Conservation (phyloP, 2,329 filamentous ascomycete species). For the Aspergillus viridinutans region DNA sequence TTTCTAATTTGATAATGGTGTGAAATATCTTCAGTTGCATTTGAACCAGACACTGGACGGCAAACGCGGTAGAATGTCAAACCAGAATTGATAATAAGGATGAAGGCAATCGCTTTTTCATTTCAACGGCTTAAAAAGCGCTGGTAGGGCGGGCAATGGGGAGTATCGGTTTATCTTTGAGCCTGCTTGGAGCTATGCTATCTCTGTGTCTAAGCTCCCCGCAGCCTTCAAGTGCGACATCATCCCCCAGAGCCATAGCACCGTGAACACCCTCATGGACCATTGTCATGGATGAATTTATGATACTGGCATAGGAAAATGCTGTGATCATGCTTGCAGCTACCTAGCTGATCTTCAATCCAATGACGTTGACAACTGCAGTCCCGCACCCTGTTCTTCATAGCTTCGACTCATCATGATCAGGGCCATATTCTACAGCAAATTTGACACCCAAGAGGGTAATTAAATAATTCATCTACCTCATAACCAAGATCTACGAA, state of each 20-base stretch:
- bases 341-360: not conserved
- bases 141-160: not conserved
- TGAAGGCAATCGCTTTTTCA: not conserved
- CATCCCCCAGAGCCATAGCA: not conserved
- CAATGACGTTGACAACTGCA: not conserved
- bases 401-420: conserved; percentile 45
- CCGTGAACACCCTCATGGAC: not conserved
- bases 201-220: not conserved
- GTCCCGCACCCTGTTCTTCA: not conserved
- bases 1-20: not conserved
- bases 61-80: not conserved
- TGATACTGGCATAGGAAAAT: not conserved
- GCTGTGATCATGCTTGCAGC: not conserved
- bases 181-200: not conserved
- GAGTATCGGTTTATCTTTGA: not conserved
- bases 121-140: not conserved
- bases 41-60: not conserved
- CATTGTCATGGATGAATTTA: not conserved
- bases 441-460: conserved; percentile 59
- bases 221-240: not conserved
- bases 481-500: not conserved
- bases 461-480: conserved; percentile 4
- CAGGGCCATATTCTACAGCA: conserved; percentile 63
- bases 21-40: not conserved
- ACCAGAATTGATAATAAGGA: not conserved